Conservation (phyloP, 805 yeast genomes). For the Wickerhamomyces bovis region DNA sequence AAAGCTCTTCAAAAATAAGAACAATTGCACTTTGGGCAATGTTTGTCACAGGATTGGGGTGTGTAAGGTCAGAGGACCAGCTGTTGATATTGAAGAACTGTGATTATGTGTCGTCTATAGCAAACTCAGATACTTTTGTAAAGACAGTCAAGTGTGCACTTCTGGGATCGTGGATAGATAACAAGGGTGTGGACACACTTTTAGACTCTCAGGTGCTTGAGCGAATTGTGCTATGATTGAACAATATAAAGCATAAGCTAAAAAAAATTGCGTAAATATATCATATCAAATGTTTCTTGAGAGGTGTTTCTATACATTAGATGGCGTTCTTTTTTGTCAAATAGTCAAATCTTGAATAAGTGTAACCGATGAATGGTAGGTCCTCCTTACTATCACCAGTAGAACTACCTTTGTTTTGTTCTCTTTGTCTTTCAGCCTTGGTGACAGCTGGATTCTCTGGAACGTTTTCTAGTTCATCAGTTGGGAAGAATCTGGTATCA, state of each 20-base stretch:
- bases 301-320: slow-evolving; percentile 9
- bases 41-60: slow-evolving; percentile 14
- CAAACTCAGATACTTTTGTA: background rate
- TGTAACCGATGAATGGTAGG: slow-evolving; percentile 94
- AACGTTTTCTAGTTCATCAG: slow-evolving; percentile 90
- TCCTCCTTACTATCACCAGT: slow-evolving; percentile 66
- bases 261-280: slow-evolving; percentile 5
- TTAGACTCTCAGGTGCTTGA: background rate
- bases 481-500: slow-evolving; percentile 96
- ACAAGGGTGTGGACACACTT: background rate
- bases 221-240: background rate
- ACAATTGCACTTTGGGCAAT: slow-evolving; percentile 13
- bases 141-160: background rate
- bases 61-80: slow-evolving; percentile 6
- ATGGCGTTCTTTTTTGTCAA: slow-evolving; percentile 65
- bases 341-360: slow-evolving; percentile 91
- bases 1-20: slow-evolving; percentile 5
- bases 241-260: slow-evolving; percentile 3
- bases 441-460: slow-evolving; percentile 81
- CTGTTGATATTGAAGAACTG: slow-evolving; percentile 7
- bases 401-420: slow-evolving; percentile 31
- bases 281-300: background rate
- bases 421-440: slow-evolving; percentile 62
- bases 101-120: background rate
- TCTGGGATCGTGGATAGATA: background rate